Evolutionary conservation across 495 filamentous ascomycete genomes (phyloP).

Genomic region (Hypoxylon cercidicola): DNA sequence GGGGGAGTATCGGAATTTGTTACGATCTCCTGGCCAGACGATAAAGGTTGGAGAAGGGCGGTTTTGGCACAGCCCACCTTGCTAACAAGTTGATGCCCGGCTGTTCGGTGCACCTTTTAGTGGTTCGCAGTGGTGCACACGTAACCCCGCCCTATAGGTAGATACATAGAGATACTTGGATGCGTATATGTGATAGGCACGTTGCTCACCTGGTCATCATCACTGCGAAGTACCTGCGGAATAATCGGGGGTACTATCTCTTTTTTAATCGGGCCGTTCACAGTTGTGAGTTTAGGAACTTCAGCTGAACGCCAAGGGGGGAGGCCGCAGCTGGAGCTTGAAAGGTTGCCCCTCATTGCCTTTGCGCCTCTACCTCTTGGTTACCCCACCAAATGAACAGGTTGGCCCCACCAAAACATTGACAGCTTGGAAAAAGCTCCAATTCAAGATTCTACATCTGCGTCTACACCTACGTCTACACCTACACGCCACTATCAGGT

Average conservation of each 20-base stretch:
- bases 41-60: constrained; percentile 16
- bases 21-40: not conserved
- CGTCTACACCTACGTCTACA: constrained; percentile 10
- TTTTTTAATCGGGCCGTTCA: not conserved
- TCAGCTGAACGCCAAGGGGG: not conserved
- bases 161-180: not conserved
- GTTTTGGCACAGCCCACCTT: constrained; percentile 31
- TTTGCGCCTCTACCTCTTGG: not conserved
- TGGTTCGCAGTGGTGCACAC: constrained; percentile 20
- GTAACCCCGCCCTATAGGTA: constrained; percentile 22
- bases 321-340: not conserved
- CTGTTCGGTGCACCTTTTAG: constrained; percentile 28
- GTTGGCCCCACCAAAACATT: constrained; percentile 30
- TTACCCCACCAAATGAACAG: constrained; percentile 21
- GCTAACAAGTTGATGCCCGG: constrained; percentile 18
- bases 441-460: constrained; percentile 3
- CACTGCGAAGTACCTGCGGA: not conserved
- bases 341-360: constrained; percentile 2
- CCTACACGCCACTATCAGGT: constrained; percentile 8
- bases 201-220: no score
- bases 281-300: constrained; percentile 5
- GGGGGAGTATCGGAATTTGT: not conserved
- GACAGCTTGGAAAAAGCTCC: constrained; percentile 31
- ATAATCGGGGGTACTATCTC: not conserved
- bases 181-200: no score